Conservation (phyloP, 257 asterid species). For the Orobanche coerulescens region DNA sequence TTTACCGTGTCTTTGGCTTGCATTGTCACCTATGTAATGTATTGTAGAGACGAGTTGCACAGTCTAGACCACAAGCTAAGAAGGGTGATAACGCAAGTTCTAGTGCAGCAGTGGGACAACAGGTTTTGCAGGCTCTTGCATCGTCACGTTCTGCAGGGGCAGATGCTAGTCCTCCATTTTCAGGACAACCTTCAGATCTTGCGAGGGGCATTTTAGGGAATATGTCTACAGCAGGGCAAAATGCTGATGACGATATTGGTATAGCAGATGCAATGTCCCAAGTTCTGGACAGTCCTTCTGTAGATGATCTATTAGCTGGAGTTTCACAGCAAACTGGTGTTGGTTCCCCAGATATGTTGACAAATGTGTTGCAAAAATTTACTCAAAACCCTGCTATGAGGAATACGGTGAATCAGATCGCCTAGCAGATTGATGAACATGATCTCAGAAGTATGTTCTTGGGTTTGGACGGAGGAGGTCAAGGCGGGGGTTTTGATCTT, state of each 20-base stretch:
- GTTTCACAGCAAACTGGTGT: constrained; percentile 88
- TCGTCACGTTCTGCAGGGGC: constrained; percentile 35
- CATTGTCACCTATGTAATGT: not conserved
- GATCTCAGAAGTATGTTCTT: constrained; percentile 77
- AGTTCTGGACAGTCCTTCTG: constrained; percentile 64
- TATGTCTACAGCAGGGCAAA: constrained; percentile 29
- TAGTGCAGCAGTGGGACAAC: constrained; percentile 46
- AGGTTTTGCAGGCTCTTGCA: constrained; percentile 71
- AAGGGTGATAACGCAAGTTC: constrained; percentile 35
- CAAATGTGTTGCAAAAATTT: constrained; percentile 70
- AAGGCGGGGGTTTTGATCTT: constrained; percentile 73
- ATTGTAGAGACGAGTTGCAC: constrained; percentile 59
- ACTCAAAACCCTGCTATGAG: constrained; percentile 85
- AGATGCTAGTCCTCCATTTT: constrained; percentile 26
- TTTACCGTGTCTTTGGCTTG: not conserved
- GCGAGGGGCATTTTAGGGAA: constrained; percentile 25
- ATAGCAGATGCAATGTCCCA: constrained; percentile 67
- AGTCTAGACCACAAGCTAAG: constrained; percentile 33
- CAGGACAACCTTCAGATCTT: constrained; percentile 26
- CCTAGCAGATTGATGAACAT: constrained; percentile 76
- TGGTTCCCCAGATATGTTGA: constrained; percentile 83
- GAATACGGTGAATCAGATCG: constrained; percentile 75
- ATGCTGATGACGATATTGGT: constrained; percentile 34
- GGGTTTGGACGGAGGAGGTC: constrained; percentile 43
- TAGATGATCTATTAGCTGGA: constrained; percentile 66